Conservation (phyloP, 1,284 basidiomycete species). For the Amylostereum areolatum region DNA sequence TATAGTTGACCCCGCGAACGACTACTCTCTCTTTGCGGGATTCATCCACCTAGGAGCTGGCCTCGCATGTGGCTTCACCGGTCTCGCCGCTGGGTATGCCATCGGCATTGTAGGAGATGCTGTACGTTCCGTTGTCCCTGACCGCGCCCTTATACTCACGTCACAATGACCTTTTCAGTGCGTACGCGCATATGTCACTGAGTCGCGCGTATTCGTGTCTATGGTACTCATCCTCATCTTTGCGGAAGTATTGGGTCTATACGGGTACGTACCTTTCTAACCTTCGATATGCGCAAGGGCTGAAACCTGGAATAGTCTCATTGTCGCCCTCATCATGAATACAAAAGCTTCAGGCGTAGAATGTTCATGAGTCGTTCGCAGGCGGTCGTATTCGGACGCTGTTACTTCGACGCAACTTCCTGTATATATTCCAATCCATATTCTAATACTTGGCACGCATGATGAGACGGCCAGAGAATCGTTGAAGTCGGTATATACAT, state of each 20-base stretch:
- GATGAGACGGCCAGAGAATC: too few species aligned
- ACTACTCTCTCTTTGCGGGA: constrained; percentile 77
- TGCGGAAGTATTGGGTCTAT: constrained; percentile 88
- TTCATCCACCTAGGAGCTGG: constrained; percentile 96
- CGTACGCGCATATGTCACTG: constrained; percentile 73
- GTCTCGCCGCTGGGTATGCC: constrained; percentile 96
- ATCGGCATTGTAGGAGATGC: constrained; percentile 96
- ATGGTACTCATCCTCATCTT: constrained; percentile 93
- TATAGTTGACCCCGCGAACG: constrained; percentile 55
- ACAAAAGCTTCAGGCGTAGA: constrained; percentile 2
- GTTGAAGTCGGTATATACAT: too few species aligned
- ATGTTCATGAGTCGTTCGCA: not conserved
- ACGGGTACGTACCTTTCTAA: constrained; percentile 52
- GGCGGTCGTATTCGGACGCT: not conserved
- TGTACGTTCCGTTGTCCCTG: constrained; percentile 51
- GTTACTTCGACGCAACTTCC: constrained; percentile 1
- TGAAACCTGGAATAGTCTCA: constrained; percentile 46
- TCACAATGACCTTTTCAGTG: constrained; percentile 37
- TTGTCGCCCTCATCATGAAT: constrained; percentile 46
- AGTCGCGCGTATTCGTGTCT: constrained; percentile 86
- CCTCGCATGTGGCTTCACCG: constrained; percentile 86
- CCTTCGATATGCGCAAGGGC: not conserved
- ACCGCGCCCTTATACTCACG: too few species aligned
- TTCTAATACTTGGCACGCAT: too few species aligned
- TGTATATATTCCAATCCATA: not conserved